Evolutionary conservation across 1,284 basidiomycete species (phyloP), one percentile per base, ranked within the genome.

Genomic region (Malassezia slooffiae): DNA sequence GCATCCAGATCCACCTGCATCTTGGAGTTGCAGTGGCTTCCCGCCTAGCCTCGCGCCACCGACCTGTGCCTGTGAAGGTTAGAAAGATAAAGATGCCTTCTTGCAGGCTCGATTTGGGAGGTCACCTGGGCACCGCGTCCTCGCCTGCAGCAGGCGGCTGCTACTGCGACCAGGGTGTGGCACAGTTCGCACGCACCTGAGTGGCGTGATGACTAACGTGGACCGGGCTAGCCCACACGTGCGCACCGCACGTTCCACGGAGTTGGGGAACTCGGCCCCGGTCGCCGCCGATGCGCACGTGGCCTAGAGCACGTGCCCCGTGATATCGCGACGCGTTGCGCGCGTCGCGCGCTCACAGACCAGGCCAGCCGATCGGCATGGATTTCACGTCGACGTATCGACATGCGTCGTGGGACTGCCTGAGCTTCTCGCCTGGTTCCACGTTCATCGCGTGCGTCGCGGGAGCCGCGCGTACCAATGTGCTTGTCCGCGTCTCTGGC

Each of bases 361-460:
- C n/a, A n/a, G n/a, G n/a, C n/a, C n/a, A n/a, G n/a, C n/a, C n/a
- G n/a, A n/a, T 16, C 34, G 33, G 31, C 24, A 64, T 64, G 61
- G 61, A 64, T 26, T 64, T 64, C 37, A 62, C 61, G 16, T 50
- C 54, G 24, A 47, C 59, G 12, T 61, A 55, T 22, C 31, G 43
- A 19, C 58, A 64, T 41, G 54, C 57, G n/a, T 50, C 54, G 15
- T 41, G 44, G 40, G 51, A 52, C 17, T 57, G 55, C 42, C 41
- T 64, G 34, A 29, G 45, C 40, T 64, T 58, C 35, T 64, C 61
- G n/a, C 61, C 61, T 2, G 59, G 59, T 17, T 64, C 61, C 2
- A 64, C 59, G 24, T 64, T 64, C 38, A 32, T 64, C 11, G 60
- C 59, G 19, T 64, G 54, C 8, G 46, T 62, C 1, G 52, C 44